Conservation (phyloP, 2,329 filamentous ascomycete species). For the Fusarium globosum region DNA sequence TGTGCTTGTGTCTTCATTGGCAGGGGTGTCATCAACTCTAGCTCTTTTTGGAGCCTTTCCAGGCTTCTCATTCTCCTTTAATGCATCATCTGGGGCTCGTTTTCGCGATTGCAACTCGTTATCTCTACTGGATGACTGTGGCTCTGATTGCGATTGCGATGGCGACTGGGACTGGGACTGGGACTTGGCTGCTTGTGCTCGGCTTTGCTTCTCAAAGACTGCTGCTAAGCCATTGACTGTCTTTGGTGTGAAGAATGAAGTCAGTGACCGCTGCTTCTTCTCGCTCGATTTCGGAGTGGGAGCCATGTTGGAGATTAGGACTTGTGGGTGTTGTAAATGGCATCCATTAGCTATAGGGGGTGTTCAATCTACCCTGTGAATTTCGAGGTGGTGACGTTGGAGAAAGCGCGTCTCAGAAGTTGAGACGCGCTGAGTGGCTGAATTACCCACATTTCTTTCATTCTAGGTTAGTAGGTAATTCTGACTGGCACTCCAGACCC, state of each 20-base stretch:
- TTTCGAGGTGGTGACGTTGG: constrained; percentile 39
- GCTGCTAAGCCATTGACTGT: constrained; percentile 60
- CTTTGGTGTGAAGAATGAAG: constrained; percentile 82
- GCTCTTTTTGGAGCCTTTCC: constrained; percentile 58
- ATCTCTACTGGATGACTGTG: constrained; percentile 45
- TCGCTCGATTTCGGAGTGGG: constrained; percentile 53
- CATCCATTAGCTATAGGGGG: constrained; percentile 3
- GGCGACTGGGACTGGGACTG: constrained; percentile 37
- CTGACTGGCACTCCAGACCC: too few relatives aligned
- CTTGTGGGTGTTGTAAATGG: neutral
- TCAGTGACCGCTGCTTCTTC: constrained; percentile 85
- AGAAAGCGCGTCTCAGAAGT: constrained; percentile 37
- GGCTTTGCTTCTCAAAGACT: constrained; percentile 49
- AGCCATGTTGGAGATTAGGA: constrained; percentile 45
- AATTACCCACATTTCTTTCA: constrained; percentile 24
- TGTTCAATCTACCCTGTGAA: constrained; percentile 10
- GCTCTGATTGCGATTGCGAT: constrained; percentile 43
- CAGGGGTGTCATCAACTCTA: constrained; percentile 55
- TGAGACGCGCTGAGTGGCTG: constrained; percentile 47
- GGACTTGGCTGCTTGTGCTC: constrained; percentile 41
- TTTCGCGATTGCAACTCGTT: constrained; percentile 56
- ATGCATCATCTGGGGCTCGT: constrained; percentile 61
- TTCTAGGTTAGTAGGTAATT: too few relatives aligned
- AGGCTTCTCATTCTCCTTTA: constrained; percentile 56
- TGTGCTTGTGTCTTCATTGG: constrained; percentile 49